phyloP scores from a whole-genome alignment of 1,139 yeast genomes.

The Debaryomyces subglobosus region DNA sequence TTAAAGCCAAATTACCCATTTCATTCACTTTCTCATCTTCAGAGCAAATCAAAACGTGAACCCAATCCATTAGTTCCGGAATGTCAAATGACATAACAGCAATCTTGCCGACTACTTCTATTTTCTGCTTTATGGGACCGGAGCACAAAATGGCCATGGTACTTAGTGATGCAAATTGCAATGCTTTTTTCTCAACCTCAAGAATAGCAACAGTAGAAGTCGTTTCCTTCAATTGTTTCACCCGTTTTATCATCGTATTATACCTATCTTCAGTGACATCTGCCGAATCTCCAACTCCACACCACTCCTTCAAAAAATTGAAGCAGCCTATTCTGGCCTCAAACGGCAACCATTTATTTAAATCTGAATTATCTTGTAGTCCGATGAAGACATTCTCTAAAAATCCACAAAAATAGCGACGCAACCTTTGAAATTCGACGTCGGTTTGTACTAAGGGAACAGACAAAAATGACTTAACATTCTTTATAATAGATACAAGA shows the following conservation, averaged over 20 bases:
- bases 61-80: constrained; percentile 73
- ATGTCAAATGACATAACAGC: constrained; percentile 71
- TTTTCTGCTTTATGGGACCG: constrained; percentile 58
- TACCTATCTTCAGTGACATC: constrained; percentile 70
- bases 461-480: constrained; percentile 65
- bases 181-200: constrained; percentile 76
- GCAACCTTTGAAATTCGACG: constrained; percentile 72
- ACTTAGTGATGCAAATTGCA: constrained; percentile 73
- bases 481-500: constrained; percentile 65
- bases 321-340: constrained; percentile 85
- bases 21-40: constrained; percentile 61
- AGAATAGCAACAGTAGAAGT: constrained; percentile 71
- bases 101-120: constrained; percentile 45
- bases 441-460: constrained; percentile 61
- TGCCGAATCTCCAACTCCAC: constrained; percentile 78
- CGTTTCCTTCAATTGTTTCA: constrained; percentile 46
- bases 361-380: constrained; percentile 44
- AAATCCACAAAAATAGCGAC: constrained; percentile 80
- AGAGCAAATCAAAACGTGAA: constrained; percentile 66
- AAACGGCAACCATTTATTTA: constrained; percentile 70
- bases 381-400: constrained; percentile 70
- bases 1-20: constrained; percentile 73
- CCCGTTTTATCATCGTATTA: constrained; percentile 54
- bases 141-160: constrained; percentile 84
- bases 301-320: constrained; percentile 88